Conservation (phyloP, 192 early-diverging fungal species). For the Dissophora ornata region DNA sequence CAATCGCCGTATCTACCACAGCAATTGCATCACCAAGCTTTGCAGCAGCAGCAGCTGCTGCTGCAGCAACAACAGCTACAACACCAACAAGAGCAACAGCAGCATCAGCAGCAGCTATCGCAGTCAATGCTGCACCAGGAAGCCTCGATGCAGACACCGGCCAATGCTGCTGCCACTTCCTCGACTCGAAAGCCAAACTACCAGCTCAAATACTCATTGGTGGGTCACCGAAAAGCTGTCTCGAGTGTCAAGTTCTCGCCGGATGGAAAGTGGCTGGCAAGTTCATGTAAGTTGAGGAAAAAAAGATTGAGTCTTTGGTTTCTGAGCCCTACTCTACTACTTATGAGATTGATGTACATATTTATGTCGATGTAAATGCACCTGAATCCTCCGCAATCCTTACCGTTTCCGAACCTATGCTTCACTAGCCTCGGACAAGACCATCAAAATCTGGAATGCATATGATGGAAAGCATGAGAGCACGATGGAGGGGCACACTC, state of each 20-base stretch:
- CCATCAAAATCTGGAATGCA: conserved; percentile 94
- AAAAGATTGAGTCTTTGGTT: too few species aligned
- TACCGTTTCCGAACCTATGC: conserved; percentile 73
- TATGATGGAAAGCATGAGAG: conserved; percentile 83
- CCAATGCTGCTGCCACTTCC: conserved; percentile 4
- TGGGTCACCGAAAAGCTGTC: conserved; percentile 94
- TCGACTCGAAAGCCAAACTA: conserved; percentile 79
- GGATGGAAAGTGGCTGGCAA: conserved; percentile 96
- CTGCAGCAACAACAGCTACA: neutral
- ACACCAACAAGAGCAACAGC: neutral
- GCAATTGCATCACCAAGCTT: neutral
- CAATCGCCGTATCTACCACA: neutral
- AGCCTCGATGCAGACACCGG: neutral
- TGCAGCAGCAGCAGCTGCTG: neutral
- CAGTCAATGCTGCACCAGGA: neutral
- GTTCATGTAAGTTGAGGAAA: conserved; percentile 78
- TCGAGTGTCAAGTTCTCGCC: conserved; percentile 98
- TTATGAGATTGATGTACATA: too few species aligned
- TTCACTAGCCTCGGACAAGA: conserved; percentile 86
- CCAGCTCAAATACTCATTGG: conserved; percentile 85
- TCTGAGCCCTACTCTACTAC: neutral
- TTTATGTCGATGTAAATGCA: too few species aligned
- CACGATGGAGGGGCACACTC: conserved; percentile 89
- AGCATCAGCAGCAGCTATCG: neutral
- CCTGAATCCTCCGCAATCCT: too few species aligned